Evolutionary conservation across 2,329 filamentous ascomycete species (phyloP), one percentile per base, ranked within the genome.

Genomic region (Sclerotinia minor): DNA sequence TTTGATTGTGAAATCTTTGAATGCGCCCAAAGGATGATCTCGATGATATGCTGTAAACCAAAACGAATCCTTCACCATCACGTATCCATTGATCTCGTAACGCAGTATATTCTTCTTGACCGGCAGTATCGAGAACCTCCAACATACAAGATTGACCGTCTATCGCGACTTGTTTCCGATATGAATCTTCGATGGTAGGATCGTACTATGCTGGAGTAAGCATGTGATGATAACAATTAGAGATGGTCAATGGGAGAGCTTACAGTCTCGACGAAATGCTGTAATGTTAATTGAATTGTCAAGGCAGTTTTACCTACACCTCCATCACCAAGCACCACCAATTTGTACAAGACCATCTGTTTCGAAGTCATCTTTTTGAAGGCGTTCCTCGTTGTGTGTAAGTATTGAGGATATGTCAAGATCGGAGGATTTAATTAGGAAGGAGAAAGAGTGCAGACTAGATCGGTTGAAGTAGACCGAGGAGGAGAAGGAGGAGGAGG

Each of bases 11-110:
- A 79, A 98, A 98, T 76, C 91, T 90, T 80, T 94, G 92, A 83
- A 99, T 97, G 78, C 94, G 91, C 68, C 90, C 89, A 78, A 98
- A 98, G 26, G 94, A 98, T 45, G 94, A 94, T 76, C 95, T 90
- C 64, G 94, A 98, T 19, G 95, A 97, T 80, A 99, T 98, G 83
- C 93, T 97, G 84, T 99, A 98, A 72, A 99, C 95, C 70, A 99
- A 85, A 41, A 99, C 92, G 78, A 98, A 98, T 26, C 95, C 95
- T 79, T 99, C 95, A 73, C 95, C 94, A 77, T 98, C 94, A 75
- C 95, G 89, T 79, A 98, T 98, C 94, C 94, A 98, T 82, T 98
- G 95, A 79, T 98, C 95, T 77, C 95, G 87, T 76, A 98, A 83
- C 58, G 95, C 95, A 71, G 94, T 97, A 81, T 98, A 99, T 82